Conservation (phyloP, 768 basidiomycete genomes). For the Tricholoma bakamatsutake region DNA sequence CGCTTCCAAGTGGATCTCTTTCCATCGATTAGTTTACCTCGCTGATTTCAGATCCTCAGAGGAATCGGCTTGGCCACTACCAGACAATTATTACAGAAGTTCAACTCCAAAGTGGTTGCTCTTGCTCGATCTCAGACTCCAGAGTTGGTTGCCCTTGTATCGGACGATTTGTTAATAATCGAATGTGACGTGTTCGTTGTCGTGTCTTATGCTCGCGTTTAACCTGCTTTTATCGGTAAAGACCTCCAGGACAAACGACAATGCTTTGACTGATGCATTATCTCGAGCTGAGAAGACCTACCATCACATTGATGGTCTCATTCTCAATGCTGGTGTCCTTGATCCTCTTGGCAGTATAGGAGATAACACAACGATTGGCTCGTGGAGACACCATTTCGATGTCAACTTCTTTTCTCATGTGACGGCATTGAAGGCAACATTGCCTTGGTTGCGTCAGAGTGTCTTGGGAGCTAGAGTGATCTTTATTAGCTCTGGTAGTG, state of each 20-base stretch:
- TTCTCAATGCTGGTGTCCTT: conserved; percentile 81
- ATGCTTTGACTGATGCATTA: conserved; percentile 52
- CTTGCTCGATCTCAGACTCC: conserved; percentile 65
- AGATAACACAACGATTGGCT: conserved; percentile 42
- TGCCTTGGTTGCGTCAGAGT: conserved; percentile 66
- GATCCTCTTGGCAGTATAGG: conserved; percentile 62
- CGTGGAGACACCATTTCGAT: conserved; percentile 73
- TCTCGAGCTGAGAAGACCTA: conserved; percentile 44
- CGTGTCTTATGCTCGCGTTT: conserved; percentile 4
- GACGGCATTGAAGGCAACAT: conserved; percentile 54
- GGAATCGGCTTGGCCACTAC: conserved; percentile 78
- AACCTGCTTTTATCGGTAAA: background rate
- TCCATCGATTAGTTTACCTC: conserved; percentile 2
- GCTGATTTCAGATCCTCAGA: conserved; percentile 23
- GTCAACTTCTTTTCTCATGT: conserved; percentile 87
- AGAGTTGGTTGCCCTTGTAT: conserved; percentile 52
- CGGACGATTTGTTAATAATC: conserved; percentile 44
- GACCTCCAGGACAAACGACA: conserved; percentile 49
- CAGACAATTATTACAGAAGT: conserved; percentile 53
- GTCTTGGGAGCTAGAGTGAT: conserved; percentile 59
- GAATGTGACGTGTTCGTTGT: conserved; percentile 72
- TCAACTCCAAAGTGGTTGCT: conserved; percentile 66
- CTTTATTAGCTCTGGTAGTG: conserved; percentile 84
- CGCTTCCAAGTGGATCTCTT: conserved; percentile 58
- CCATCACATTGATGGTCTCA: conserved; percentile 64